These are phyloP conservation scores for Trapa incisa DNA, from an alignment of 345 rosid genomes.

Conservation along the genomic window DNA sequence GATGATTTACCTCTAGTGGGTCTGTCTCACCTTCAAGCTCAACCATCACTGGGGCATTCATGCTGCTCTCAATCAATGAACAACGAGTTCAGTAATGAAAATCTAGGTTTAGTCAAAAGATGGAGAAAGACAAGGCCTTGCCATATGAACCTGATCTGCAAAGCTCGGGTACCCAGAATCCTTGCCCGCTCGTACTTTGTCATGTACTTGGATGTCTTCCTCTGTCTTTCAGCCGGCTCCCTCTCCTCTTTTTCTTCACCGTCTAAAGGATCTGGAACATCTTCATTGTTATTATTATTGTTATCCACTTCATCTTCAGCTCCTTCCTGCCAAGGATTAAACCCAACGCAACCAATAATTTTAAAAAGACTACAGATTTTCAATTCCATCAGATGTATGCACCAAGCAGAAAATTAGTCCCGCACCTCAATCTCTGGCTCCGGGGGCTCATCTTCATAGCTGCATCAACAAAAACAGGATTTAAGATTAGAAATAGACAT, in stretches of 20 bases:
- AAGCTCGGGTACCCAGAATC: conserved; percentile 73
- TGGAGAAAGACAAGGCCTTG: background rate
- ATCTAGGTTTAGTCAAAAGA: background rate
- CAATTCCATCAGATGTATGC: background rate
- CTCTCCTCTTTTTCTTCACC: conserved; percentile 43
- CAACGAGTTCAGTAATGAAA: background rate
- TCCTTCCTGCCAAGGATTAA: conserved; percentile 43
- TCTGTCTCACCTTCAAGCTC: conserved; percentile 86
- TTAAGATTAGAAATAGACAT: background rate
- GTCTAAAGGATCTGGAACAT: conserved; percentile 47
- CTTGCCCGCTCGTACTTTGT: conserved; percentile 80
- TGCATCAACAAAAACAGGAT: conserved; percentile 19
- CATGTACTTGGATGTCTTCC: conserved; percentile 69
- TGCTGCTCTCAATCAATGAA: conserved; percentile 27
- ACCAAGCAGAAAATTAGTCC: background rate
- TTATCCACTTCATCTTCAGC: conserved; percentile 53
- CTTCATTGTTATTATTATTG: conserved; percentile 43
- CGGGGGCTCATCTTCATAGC: conserved; percentile 79
- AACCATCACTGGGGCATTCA: conserved; percentile 96
- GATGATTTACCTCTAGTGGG: conserved; percentile 52
- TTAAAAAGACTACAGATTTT: background rate
- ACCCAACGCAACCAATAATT: background rate
- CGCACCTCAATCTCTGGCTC: conserved; percentile 82
- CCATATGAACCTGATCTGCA: conserved; percentile 56
- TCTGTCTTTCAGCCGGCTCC: conserved; percentile 26